Percentiles rank a stretch among this genome's conserved stretches.
Evolutionary conservation across 768 basidiomycete species (phyloP).

Genomic region (Russula ochroleuca): DNA sequence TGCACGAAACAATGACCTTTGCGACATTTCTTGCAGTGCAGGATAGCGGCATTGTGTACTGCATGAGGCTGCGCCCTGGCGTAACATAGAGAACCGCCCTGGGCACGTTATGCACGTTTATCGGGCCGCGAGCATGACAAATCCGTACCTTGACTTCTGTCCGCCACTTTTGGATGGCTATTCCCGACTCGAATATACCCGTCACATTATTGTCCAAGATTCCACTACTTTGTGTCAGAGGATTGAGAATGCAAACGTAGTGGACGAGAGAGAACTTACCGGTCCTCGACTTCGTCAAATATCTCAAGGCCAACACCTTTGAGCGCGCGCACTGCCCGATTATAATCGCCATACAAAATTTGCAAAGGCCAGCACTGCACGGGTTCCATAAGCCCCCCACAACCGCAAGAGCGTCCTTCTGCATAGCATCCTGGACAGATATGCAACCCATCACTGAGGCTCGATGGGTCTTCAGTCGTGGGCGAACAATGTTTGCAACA

Average conservation of each 20-base stretch:
- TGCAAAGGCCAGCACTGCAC: slow-evolving; percentile 52
- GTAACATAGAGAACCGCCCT: neutral
- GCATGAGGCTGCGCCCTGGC: slow-evolving; percentile 21
- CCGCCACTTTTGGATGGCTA: slow-evolving; percentile 19
- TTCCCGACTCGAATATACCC: slow-evolving; percentile 29
- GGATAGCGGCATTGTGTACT: slow-evolving; percentile 12
- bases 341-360: slow-evolving; percentile 43
- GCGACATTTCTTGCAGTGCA: slow-evolving; percentile 41
- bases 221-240: neutral
- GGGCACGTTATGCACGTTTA: neutral
- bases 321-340: slow-evolving; percentile 37
- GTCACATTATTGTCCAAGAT: neutral
- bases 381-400: slow-evolving; percentile 51
- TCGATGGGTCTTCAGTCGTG: slow-evolving; percentile 18
- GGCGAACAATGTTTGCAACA: slow-evolving; percentile 52
- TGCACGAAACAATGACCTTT: slow-evolving; percentile 38
- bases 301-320: slow-evolving; percentile 5
- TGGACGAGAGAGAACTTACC: slow-evolving; percentile 6
- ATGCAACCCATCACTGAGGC: slow-evolving; percentile 43
- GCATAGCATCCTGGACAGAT: slow-evolving; percentile 71
- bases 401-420: slow-evolving; percentile 72
- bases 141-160: slow-evolving; percentile 2
- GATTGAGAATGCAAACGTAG: neutral
- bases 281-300: slow-evolving; percentile 2
- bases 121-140: neutral